phyloP scores from a whole-genome alignment of 1,284 basidiomycete species.

The Puccinia hordei region DNA sequence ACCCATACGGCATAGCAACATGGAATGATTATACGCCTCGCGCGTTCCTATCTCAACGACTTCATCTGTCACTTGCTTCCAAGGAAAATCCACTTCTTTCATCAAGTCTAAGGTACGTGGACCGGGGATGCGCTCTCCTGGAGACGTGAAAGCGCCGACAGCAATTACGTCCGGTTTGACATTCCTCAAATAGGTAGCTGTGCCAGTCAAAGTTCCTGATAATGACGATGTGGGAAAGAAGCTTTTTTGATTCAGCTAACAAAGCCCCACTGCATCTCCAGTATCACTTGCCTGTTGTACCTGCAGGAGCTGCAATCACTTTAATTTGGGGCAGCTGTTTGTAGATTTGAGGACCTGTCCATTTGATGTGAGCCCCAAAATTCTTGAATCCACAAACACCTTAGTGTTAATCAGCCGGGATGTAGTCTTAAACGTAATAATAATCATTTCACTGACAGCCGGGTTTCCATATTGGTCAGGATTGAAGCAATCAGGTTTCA shows the following conservation, averaged over 20 bases:
- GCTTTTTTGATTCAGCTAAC: too few relatives aligned
- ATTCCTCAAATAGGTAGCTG: conserved; percentile 49
- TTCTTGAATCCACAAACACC: conserved; percentile 28
- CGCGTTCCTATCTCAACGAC: conserved; percentile 51
- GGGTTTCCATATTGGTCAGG: conserved; percentile 54
- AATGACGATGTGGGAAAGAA: background rate
- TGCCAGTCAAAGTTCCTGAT: conserved; percentile 54
- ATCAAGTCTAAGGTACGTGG: conserved; percentile 52
- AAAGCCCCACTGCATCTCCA: background rate
- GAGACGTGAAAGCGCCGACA: conserved; percentile 52
- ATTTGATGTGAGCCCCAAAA: conserved; percentile 52
- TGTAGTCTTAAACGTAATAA: background rate
- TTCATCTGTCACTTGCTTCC: conserved; percentile 52
- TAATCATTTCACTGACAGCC: conserved; percentile 10
- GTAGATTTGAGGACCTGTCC: conserved; percentile 54
- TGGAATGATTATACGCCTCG: conserved; percentile 51
- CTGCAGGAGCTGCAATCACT: conserved; percentile 53
- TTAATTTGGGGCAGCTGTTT: conserved; percentile 54
- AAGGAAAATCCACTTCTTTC: conserved; percentile 53
- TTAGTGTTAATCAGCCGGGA: background rate
- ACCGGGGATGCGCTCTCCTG: conserved; percentile 54
- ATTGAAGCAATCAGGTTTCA: conserved; percentile 51
- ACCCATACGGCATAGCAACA: conserved; percentile 53
- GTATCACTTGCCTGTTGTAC: conserved; percentile 39
- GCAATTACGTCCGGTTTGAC: conserved; percentile 39